These are phyloP conservation scores for Neurospora sp. DNA, from an alignment of 495 filamentous ascomycete species.

Conservation along the genomic window DNA sequence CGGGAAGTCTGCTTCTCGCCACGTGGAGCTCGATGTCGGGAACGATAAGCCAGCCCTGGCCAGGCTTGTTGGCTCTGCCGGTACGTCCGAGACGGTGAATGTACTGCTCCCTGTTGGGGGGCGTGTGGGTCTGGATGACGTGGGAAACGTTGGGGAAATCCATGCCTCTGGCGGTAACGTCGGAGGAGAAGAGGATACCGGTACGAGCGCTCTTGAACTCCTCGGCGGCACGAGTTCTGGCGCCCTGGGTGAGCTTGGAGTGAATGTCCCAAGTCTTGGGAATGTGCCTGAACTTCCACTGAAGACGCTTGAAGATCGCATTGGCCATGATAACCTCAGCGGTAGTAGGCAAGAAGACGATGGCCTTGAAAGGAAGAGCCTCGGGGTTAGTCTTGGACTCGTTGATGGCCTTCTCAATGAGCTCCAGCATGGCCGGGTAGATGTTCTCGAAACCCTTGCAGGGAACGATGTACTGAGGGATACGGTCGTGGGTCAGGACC, in stretches of 20 bases:
- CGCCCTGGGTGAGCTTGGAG: conserved; percentile 58
- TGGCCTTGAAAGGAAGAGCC: conserved; percentile 75
- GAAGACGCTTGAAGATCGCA: conserved; percentile 48
- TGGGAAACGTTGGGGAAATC: conserved; percentile 91
- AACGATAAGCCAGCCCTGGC: conserved; percentile 71
- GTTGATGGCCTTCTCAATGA: conserved; percentile 48
- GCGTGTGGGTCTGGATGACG: conserved; percentile 75
- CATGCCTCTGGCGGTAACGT: conserved; percentile 93
- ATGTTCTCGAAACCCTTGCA: conserved; percentile 61
- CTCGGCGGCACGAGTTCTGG: conserved; percentile 57
- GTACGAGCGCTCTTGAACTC: conserved; percentile 52
- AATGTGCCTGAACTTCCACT: conserved; percentile 11
- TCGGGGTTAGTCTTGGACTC: conserved; percentile 21
- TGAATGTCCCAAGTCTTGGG: conserved; percentile 61
- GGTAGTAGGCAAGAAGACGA: conserved; percentile 80
- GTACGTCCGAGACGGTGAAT: conserved; percentile 80
- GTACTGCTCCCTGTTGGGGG: conserved; percentile 65
- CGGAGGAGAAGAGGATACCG: conserved; percentile 79
- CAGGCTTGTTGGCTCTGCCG: conserved; percentile 59
- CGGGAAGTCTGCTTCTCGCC: conserved; percentile 39
- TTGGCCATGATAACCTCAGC: conserved; percentile 54
- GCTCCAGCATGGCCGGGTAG: conserved; percentile 65
- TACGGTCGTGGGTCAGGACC: conserved; percentile 66
- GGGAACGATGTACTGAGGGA: conserved; percentile 66
- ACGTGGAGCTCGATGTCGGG: conserved; percentile 46